Evolutionary conservation across 768 basidiomycete genomes (phyloP), one percentile per base, ranked within the genome.

Genomic region (Rhodotorula graminis): DNA sequence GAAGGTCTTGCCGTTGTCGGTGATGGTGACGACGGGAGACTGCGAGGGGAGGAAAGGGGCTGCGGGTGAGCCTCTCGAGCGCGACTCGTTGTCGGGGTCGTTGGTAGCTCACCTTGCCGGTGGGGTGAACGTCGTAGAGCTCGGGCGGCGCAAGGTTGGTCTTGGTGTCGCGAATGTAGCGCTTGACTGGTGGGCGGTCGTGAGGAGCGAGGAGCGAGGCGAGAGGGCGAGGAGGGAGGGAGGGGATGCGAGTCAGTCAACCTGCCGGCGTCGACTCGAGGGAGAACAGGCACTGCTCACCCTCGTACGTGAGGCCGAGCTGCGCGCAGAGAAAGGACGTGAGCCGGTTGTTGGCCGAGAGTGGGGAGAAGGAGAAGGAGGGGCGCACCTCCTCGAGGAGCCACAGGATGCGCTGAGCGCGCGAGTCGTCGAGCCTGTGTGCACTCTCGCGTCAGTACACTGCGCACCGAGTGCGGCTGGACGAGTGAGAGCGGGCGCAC

Each of bases 351-450:
- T 21, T 21, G 7, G 11, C 7, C 18, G 33, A 37, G 21, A 11
- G 57, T 3, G 18, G 3, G 33, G 25, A 23, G 40, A 40, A 27
- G 16, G 11, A 15, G 15, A n/a, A 29, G 29, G 29, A 19, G 61
- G 59, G 61, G 2, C 65, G 60, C n/a, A 70, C 65, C 65, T 68
- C 60, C 40, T 75, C 66, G 1, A 75, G 60, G 9, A 75, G 59
- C 73, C 73, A 75, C 16, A 75, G 25, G 60, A 75, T 59, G 25
- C 73, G 33, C 56, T 75, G 73, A 4, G 73, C 65, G 18, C 73
- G 67, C 29, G 67, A 69, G 33, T 75, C 60, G 9, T 75, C 73
- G 33, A 75, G 69, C 70, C 69, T 65, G 50, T n/a, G 53, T 3
- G 10, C 15, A 7, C 29, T 8, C 9, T 5, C 3, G 18, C 14